A percentile compares a stretch with the other conserved stretches of the same genome.
phyloP scores from a whole-genome alignment of 768 basidiomycete genomes.

The Hygrocybe coccinea region DNA sequence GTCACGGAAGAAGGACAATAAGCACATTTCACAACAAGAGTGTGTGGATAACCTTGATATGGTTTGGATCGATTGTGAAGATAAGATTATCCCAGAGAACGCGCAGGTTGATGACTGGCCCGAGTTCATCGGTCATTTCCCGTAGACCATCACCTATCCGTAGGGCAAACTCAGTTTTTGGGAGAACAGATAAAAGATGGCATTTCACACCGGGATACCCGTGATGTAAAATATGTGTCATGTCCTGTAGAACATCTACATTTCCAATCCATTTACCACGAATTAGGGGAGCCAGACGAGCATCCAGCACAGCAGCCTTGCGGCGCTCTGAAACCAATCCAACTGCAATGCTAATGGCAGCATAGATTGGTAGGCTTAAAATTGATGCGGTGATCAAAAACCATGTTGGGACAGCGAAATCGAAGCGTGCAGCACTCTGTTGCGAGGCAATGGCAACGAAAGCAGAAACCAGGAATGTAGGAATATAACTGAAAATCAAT shows the following conservation, averaged over 20 bases:
- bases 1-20: background rate
- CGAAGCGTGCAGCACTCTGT: slow-evolving; percentile 11
- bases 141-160: slow-evolving; percentile 40
- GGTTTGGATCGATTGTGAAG: slow-evolving; percentile 48
- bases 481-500: background rate
- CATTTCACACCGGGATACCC: slow-evolving; percentile 47
- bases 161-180: background rate
- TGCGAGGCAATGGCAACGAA: slow-evolving; percentile 11
- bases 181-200: background rate
- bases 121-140: slow-evolving; percentile 31
- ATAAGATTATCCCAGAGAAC: slow-evolving; percentile 43
- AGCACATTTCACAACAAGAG: background rate
- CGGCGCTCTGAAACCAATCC: slow-evolving; percentile 29
- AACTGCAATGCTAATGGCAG: slow-evolving; percentile 28
- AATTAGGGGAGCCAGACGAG: slow-evolving; percentile 37
- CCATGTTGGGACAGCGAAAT: slow-evolving; percentile 35
- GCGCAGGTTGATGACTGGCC: slow-evolving; percentile 43
- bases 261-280: slow-evolving; percentile 42
- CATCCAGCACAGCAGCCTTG: slow-evolving; percentile 42
- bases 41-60: slow-evolving; percentile 47
- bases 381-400: slow-evolving; percentile 28
- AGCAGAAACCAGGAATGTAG: slow-evolving; percentile 10
- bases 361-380: slow-evolving; percentile 31
- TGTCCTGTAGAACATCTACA: slow-evolving; percentile 36
- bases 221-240: slow-evolving; percentile 32